A percentile compares a stretch with the other conserved stretches of the same genome.
These are phyloP conservation scores for Metschnikowia reukaufii DNA, from an alignment of 805 yeast genomes.

Conservation along the genomic window DNA sequence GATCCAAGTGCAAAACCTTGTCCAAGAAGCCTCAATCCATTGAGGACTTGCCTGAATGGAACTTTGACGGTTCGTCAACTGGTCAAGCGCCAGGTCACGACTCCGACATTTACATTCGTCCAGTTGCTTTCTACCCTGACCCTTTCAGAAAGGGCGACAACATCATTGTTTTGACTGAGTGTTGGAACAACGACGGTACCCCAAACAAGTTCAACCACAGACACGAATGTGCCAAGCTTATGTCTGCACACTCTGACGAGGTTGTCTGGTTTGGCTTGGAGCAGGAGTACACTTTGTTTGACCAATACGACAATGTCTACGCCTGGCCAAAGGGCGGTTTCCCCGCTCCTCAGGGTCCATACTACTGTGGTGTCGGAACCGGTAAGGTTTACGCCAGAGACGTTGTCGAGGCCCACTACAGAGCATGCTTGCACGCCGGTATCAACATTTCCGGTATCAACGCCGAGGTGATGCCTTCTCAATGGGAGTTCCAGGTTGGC, in stretches of 20 bases:
- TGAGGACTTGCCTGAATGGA: conserved; percentile 97
- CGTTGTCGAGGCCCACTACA: conserved; percentile 97
- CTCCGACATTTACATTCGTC: conserved; percentile 92
- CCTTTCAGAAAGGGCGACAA: conserved; percentile 98
- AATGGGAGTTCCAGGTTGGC: conserved; percentile 99
- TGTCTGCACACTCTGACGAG: conserved; percentile 85
- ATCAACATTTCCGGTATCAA: conserved; percentile 90
- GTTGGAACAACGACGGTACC: conserved; percentile 98
- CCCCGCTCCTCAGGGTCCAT: conserved; percentile 99
- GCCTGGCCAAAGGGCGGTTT: conserved; percentile 99
- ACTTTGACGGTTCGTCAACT: conserved; percentile 98
- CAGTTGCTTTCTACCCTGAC: conserved; percentile 92
- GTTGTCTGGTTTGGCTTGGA: conserved; percentile 97
- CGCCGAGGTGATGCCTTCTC: conserved; percentile 99
- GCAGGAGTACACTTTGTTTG: conserved; percentile 97
- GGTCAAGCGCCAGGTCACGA: conserved; percentile 98
- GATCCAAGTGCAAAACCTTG: conserved; percentile 94
- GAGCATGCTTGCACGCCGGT: conserved; percentile 95
- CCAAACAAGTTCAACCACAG: conserved; percentile 99
- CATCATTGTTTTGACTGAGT: conserved; percentile 90
- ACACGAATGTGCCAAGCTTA: conserved; percentile 92
- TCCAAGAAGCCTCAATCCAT: conserved; percentile 62
- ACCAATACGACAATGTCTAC: conserved; percentile 82
- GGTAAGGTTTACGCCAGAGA: conserved; percentile 98
- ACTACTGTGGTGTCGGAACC: conserved; percentile 99